Percentiles rank a stretch among this genome's conserved stretches.
These are phyloP conservation scores for Kazachstania taianensis DNA, from an alignment of 805 yeast species.

Conservation along the genomic window DNA sequence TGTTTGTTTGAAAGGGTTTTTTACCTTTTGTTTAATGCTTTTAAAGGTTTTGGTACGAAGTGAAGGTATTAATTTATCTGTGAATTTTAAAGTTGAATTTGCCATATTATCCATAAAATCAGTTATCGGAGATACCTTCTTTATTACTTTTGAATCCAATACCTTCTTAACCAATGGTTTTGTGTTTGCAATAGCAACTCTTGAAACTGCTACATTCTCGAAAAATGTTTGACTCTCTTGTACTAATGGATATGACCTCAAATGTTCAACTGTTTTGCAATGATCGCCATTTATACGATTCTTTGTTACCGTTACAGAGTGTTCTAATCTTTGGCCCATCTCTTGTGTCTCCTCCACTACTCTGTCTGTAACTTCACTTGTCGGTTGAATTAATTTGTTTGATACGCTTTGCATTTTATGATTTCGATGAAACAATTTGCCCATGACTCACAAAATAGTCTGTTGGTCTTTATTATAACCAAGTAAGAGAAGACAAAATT, in stretches of 20 bases:
- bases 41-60: slow-evolving; percentile 44
- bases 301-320: too few species aligned
- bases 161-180: slow-evolving; percentile 26
- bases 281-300: too few species aligned
- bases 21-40: slow-evolving; percentile 38
- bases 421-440: too few species aligned
- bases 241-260: slow-evolving; percentile 40
- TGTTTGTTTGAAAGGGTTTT: slow-evolving; percentile 43
- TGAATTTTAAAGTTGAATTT: slow-evolving; percentile 42
- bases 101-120: slow-evolving; percentile 41
- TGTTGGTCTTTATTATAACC: too few species aligned
- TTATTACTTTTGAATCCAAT: slow-evolving; percentile 24
- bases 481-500: too few species aligned
- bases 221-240: slow-evolving; percentile 31
- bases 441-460: too few species aligned
- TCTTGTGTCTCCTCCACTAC: too few species aligned
- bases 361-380: too few species aligned
- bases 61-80: slow-evolving; percentile 53
- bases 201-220: slow-evolving; percentile 31
- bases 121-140: slow-evolving; percentile 36
- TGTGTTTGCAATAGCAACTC: slow-evolving; percentile 26
- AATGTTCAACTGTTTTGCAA: slow-evolving; percentile 33
- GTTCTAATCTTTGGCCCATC: too few species aligned
- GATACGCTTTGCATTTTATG: too few species aligned
- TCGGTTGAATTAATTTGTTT: too few species aligned